These are phyloP conservation scores for Pythium myriotylum DNA, from an alignment of 352 stramenopile species.

Conservation along the genomic window DNA sequence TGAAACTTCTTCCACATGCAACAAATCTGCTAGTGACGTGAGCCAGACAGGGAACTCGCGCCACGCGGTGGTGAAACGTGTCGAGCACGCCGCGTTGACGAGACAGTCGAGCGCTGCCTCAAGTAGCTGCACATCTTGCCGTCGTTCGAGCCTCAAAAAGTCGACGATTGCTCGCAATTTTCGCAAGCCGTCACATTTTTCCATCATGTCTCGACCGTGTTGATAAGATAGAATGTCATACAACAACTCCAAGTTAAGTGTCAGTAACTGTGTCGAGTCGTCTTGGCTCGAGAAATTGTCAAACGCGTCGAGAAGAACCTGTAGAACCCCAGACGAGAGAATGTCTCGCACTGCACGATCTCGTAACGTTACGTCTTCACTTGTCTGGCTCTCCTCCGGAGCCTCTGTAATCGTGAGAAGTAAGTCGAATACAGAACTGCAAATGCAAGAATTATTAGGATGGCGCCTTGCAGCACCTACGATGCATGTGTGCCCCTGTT, in stretches of 20 bases:
- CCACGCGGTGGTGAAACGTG: slow-evolving; percentile 34
- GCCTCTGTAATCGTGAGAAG: slow-evolving; percentile 13
- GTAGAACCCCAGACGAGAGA: slow-evolving; percentile 8
- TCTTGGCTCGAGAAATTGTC: neutral
- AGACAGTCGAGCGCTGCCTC: slow-evolving; percentile 49
- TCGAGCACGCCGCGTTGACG: slow-evolving; percentile 48
- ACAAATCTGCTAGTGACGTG: slow-evolving; percentile 29
- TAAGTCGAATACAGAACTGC: slow-evolving; percentile 13
- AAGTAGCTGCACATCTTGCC: slow-evolving; percentile 28
- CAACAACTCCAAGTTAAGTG: slow-evolving; percentile 35
- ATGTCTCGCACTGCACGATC: slow-evolving; percentile 2
- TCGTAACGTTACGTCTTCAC: neutral
- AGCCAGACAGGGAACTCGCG: slow-evolving; percentile 37
- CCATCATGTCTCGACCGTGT: slow-evolving; percentile 29
- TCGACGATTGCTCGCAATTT: slow-evolving; percentile 37
- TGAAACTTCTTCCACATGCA: slow-evolving; percentile 28
- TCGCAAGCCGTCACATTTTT: slow-evolving; percentile 32
- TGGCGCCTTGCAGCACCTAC: slow-evolving; percentile 1
- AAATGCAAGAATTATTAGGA: slow-evolving; percentile 2
- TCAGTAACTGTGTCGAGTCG: slow-evolving; percentile 21
- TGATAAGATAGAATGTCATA: slow-evolving; percentile 40
- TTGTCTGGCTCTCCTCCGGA: neutral
- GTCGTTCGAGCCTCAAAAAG: slow-evolving; percentile 26
- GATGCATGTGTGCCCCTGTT: slow-evolving; percentile 11
- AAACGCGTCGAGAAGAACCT: slow-evolving; percentile 22